These are phyloP conservation scores for Epichloe amarillans DNA, from an alignment of 2,329 filamentous ascomycete genomes.

Conservation along the genomic window DNA sequence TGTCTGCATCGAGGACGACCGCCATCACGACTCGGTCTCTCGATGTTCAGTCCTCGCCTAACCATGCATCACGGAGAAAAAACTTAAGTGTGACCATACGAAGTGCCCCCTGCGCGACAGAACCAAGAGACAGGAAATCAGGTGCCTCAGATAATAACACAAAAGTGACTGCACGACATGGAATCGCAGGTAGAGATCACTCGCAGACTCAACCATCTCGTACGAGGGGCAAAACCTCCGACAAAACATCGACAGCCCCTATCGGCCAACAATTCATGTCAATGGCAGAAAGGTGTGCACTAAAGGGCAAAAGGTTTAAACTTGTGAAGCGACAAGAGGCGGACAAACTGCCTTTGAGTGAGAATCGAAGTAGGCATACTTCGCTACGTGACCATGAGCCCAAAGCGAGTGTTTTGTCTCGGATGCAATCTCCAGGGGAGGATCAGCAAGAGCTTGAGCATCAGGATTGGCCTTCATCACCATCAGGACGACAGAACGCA, in stretches of 20 bases:
- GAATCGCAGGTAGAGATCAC: neutral
- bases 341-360: neutral
- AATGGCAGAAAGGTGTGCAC: conserved; percentile 43
- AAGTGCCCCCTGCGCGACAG: neutral
- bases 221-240: neutral
- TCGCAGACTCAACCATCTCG: neutral
- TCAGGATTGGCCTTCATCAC: neutral
- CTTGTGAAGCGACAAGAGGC: conserved; percentile 27
- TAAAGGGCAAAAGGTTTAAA: conserved; percentile 39
- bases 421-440: neutral
- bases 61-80: neutral
- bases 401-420: neutral
- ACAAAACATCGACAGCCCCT: neutral
- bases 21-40: too few relatives aligned
- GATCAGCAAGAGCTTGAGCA: neutral
- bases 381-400: neutral
- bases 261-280: conserved; percentile 31
- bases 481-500: neutral
- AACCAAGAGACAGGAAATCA: neutral
- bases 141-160: neutral
- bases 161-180: neutral
- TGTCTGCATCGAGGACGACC: neutral
- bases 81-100: neutral
- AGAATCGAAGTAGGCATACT: neutral
- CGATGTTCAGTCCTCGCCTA: neutral